Base-by-base conservation (phyloP, 441 rosid genomes). In the Dalechampia spathulata region DNA sequence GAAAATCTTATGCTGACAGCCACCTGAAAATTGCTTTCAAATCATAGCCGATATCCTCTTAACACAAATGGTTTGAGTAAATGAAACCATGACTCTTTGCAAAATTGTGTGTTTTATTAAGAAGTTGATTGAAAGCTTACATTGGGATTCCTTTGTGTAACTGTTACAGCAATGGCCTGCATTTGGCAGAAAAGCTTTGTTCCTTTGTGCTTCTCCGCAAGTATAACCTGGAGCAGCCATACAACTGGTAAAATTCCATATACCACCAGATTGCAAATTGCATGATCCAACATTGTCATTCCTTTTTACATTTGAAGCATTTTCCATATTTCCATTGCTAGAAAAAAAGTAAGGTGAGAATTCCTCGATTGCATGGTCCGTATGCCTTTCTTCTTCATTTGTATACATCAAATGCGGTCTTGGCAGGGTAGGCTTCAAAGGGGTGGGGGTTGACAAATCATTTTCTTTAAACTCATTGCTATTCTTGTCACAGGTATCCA, bases 401-500 rank as follows among this genome's bases (percentile, higher is more conserved):
- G 32, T 17, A 39, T 62, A 58, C 72, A 74, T 66, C 67, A 63
- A 59, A 0, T 54, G 63, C 5, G 71, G 57, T 44, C 55, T 57
- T 5, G 78, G 71, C 50, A 26, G 74, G 45, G 57, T 61, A 38
- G 78, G 72, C 73, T 66, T 75, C 13, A 50, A 49, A 19, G 83
- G 85, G 48, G 85, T 77, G 45, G 86, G 87, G 62, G 72, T 74
- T 85, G 80, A 78, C 20, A 75, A 62, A 37, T 48, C 40, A 44
- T 57, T 73, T 52, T 55, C 49, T 48, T 58, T 54, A 20, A 48
- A 60, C 40, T 67, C 71, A 28, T 72, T 68, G 30, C n/a, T 23
- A 28, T 41, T 54, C 47, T 59, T 46, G 37, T 66, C 49, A 19
- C 69, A 63, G 69, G 64, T 66, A 20, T 64, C 72, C 75, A 64